These are phyloP conservation scores for Silybum marianum DNA, from an alignment of 129 eudicot genomes.

Conservation along the genomic window DNA sequence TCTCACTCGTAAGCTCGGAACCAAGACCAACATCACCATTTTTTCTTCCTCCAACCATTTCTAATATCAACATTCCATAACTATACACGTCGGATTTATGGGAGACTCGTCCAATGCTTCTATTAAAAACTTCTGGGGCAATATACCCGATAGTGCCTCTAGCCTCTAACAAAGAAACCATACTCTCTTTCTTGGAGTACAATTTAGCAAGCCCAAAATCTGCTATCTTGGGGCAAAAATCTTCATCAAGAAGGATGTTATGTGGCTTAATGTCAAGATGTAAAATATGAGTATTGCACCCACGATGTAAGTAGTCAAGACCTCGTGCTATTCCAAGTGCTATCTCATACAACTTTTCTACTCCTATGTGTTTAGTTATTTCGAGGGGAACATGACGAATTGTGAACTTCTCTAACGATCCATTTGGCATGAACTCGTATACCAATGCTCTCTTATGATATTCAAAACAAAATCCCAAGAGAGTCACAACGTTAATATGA, in stretches of 20 bases:
- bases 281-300: slow-evolving; percentile 39
- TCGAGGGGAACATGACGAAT: background rate
- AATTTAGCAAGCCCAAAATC: slow-evolving; percentile 44
- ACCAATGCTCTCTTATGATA: slow-evolving; percentile 30
- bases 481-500: slow-evolving; percentile 36
- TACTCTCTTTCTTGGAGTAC: slow-evolving; percentile 28
- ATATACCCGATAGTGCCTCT: too few relatives aligned
- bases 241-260: slow-evolving; percentile 29
- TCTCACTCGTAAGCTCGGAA: too few relatives aligned
- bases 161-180: background rate
- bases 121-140: too few relatives aligned
- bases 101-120: too few relatives aligned
- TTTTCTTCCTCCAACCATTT: too few relatives aligned
- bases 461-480: slow-evolving; percentile 37
- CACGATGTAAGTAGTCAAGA: slow-evolving; percentile 43
- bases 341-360: slow-evolving; percentile 23
- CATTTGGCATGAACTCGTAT: slow-evolving; percentile 47
- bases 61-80: too few relatives aligned
- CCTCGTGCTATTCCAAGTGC: slow-evolving; percentile 38
- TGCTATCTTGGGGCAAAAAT: slow-evolving; percentile 35
- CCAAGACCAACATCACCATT: too few relatives aligned
- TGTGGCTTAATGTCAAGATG: slow-evolving; percentile 44
- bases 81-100: too few relatives aligned
- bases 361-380: background rate
- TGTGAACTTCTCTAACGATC: slow-evolving; percentile 41